Conservation (phyloP, 345 rosid species). For the Camelina sativa region DNA sequence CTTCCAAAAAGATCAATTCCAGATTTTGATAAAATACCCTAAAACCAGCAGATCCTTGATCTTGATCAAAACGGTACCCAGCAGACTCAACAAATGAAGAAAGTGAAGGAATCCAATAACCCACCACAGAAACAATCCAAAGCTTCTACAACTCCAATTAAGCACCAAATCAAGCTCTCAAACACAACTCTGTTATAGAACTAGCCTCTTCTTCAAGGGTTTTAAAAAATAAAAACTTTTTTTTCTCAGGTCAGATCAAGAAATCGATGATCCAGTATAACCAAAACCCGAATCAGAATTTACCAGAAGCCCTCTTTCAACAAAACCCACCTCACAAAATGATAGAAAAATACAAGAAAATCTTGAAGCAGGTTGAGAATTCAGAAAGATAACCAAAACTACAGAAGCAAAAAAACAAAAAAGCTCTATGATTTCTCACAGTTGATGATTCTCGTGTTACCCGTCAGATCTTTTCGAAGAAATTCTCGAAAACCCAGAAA, state of each 20-base stretch:
- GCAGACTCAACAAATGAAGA: slow-evolving; percentile 13
- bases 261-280: slow-evolving; percentile 21
- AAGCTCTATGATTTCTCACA: slow-evolving; percentile 27
- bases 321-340: slow-evolving; percentile 1
- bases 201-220: slow-evolving; percentile 32
- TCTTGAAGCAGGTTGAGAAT: slow-evolving; percentile 25
- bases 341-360: background rate
- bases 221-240: background rate
- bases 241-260: slow-evolving; percentile 29
- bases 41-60: slow-evolving; percentile 33
- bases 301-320: slow-evolving; percentile 25
- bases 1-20: slow-evolving; percentile 18
- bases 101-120: slow-evolving; percentile 33
- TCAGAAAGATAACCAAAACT: slow-evolving; percentile 23
- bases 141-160: slow-evolving; percentile 27
- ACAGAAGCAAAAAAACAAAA: background rate
- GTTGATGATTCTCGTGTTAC: slow-evolving; percentile 29
- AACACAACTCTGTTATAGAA: slow-evolving; percentile 23
- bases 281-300: slow-evolving; percentile 13
- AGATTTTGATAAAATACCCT: slow-evolving; percentile 38
- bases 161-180: slow-evolving; percentile 33
- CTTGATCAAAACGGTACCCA: slow-evolving; percentile 10
- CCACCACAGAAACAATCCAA: slow-evolving; percentile 25
- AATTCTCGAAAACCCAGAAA: slow-evolving; percentile 34
- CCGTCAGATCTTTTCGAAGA: slow-evolving; percentile 25